phyloP scores from a whole-genome alignment of 371 early-diverging fungal species.

The Mucor irregularis region DNA sequence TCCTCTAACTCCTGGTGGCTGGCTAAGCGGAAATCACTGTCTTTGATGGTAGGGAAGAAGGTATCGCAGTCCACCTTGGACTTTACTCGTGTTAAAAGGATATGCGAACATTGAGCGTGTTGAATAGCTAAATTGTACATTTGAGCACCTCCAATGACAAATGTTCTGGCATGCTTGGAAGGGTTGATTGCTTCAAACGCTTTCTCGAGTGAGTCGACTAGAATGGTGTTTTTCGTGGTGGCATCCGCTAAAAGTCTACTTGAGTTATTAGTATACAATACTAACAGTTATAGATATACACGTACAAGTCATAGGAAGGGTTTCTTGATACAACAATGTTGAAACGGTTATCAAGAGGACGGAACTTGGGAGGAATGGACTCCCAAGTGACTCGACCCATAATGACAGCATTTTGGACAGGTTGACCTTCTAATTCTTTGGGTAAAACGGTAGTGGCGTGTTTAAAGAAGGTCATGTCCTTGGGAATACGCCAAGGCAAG shows the following conservation, averaged over 20 bases:
- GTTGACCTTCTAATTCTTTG: neutral
- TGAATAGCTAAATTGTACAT: constrained; percentile 59
- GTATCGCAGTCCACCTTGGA: constrained; percentile 60
- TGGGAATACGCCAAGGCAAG: constrained; percentile 86
- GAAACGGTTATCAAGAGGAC: constrained; percentile 74
- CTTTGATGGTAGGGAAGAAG: constrained; percentile 62
- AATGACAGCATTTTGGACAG: constrained; percentile 72
- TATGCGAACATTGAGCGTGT: constrained; percentile 49
- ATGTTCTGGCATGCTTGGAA: constrained; percentile 33
- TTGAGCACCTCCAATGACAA: constrained; percentile 69
- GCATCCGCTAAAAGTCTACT: constrained; percentile 25
- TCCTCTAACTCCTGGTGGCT: constrained; percentile 41
- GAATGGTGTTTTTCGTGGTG: constrained; percentile 21
- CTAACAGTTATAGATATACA: neutral
- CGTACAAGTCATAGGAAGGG: constrained; percentile 49
- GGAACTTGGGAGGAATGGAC: constrained; percentile 74
- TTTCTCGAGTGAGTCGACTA: constrained; percentile 52
- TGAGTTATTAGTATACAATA: neutral
- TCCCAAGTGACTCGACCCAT: constrained; percentile 93
- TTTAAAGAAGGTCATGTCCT: constrained; percentile 86
- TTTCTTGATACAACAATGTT: constrained; percentile 86
- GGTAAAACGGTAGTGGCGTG: constrained; percentile 62
- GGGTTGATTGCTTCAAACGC: constrained; percentile 42
- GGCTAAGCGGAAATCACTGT: constrained; percentile 23
- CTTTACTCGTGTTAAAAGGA: constrained; percentile 66